Percentiles rank a stretch among this genome's conserved stretches.
These are phyloP conservation scores for Vigna angularis DNA, from an alignment of 306 rosid genomes.

Conservation along the genomic window DNA sequence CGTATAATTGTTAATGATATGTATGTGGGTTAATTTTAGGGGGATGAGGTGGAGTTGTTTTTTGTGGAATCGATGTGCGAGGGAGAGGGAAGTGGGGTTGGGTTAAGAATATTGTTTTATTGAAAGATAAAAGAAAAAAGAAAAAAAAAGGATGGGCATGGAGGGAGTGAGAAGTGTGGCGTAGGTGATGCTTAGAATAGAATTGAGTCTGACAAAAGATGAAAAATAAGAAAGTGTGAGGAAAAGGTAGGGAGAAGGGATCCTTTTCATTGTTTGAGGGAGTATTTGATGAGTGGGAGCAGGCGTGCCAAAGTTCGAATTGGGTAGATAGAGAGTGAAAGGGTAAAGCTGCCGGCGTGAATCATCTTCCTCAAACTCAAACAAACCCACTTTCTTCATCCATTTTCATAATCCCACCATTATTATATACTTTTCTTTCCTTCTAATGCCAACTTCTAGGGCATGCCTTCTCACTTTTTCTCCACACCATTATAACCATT, in stretches of 20 bases:
- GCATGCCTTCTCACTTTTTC: constrained; percentile 67
- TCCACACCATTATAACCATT: too few relatives aligned
- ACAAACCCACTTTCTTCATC: constrained; percentile 61
- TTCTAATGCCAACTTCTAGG: constrained; percentile 60
- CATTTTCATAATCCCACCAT: constrained; percentile 46
- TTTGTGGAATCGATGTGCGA: constrained; percentile 56
- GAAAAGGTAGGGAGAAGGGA: constrained; percentile 68
- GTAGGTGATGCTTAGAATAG: constrained; percentile 61
- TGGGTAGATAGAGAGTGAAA: constrained; percentile 49
- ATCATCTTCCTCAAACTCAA: constrained; percentile 52
- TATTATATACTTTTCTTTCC: constrained; percentile 8
- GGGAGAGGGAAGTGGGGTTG: constrained; percentile 54
- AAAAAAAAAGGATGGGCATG: neutral
- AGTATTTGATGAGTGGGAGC: constrained; percentile 73
- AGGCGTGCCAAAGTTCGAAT: constrained; percentile 83
- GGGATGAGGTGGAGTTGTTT: constrained; percentile 44
- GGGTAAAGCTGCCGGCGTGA: constrained; percentile 98
- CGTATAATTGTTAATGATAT: neutral
- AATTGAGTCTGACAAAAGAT: constrained; percentile 76
- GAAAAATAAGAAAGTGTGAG: constrained; percentile 56
- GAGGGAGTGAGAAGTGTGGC: neutral
- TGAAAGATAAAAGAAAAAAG: neutral
- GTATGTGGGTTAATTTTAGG: constrained; percentile 10
- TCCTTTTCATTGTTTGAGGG: constrained; percentile 60
- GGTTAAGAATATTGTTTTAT: neutral